Base-by-base conservation (phyloP, 1,284 basidiomycete species). In the Sporisorium exsertum region DNA sequence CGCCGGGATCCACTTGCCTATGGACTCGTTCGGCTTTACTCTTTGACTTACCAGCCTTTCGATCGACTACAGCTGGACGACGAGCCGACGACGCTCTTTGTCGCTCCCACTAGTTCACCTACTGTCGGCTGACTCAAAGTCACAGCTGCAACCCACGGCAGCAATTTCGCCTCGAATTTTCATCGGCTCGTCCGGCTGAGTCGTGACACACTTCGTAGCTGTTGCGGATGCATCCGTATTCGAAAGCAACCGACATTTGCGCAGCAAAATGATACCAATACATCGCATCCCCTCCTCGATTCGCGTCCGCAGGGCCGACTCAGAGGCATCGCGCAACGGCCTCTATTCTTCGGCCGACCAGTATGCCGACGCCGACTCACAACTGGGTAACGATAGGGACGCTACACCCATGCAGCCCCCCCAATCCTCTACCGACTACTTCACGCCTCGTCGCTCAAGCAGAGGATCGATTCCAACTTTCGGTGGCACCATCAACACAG, bases 261-360 rank as follows among this genome's bases (percentile, higher is more conserved):
- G n/a, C n/a, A 6, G n/a, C 22, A 52, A 1, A 8, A 66, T 66
- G 64, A 54, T 32, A 37, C 61, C 61, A 4, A 47, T 70, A 9
- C 57, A 60, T 18, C 67, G 73, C 42, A 76, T 76, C 16, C 73
- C 73, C 10, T 71, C 68, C 15, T 76, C 73, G 15, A 72, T 76
- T 42, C 67, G 73, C 12, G 56, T 76, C 37, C 58, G 68, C 33
- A 55, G 73, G 8, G 49, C 52, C 22, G 64, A 76, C 1, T 53
- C 68, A 6, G 53, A 66, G 4, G 27, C 51, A 15, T 37, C 47
- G 4, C 43, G 62, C 32, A 57, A 60, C 42, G 33, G 32, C n/a
- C 22, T 58, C n/a, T 57, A 56, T 24, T 65, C 71, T 3, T 68
- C 71, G 1, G 63, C 66, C 1, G 59, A 74, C 42, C 16, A 15